Conservation (phyloP, 2,329 filamentous ascomycete genomes). For the Lachnellula occidentalis region DNA sequence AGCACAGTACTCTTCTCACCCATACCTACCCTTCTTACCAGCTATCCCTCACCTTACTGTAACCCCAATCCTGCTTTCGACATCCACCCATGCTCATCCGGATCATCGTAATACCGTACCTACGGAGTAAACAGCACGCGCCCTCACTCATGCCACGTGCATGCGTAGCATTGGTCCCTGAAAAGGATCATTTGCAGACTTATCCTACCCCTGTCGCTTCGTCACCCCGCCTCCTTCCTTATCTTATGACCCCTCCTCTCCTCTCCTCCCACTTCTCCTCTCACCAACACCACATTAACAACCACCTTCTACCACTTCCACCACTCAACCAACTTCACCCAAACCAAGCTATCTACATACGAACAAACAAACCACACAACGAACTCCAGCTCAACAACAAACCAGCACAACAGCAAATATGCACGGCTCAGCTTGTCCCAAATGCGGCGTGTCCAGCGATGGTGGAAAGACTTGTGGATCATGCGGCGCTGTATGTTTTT, state of each 20-base stretch:
- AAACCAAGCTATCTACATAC: background rate
- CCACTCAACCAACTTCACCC: background rate
- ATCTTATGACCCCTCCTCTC: background rate
- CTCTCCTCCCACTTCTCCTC: background rate
- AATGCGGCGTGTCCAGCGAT: constrained; percentile 23
- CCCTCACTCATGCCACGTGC: too few relatives aligned
- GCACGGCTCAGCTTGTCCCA: constrained; percentile 27
- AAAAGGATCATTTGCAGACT: too few relatives aligned
- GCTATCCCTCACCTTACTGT: too few relatives aligned
- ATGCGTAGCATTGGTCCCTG: too few relatives aligned
- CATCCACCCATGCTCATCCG: too few relatives aligned
- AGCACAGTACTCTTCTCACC: background rate
- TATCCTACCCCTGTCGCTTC: too few relatives aligned
- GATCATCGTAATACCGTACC: too few relatives aligned
- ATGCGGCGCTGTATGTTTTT: constrained; percentile 29
- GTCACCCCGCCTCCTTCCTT: background rate
- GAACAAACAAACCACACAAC: background rate
- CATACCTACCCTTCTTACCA: background rate
- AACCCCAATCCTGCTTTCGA: too few relatives aligned
- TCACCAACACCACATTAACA: background rate
- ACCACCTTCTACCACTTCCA: background rate
- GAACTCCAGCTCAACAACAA: constrained; percentile 7
- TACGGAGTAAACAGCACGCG: too few relatives aligned
- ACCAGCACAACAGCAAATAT: constrained; percentile 15
- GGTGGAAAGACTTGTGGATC: constrained; percentile 25